Evolutionary conservation across 2,329 filamentous ascomycete genomes (phyloP).

Genomic region (Dactylellina parvicollis): DNA sequence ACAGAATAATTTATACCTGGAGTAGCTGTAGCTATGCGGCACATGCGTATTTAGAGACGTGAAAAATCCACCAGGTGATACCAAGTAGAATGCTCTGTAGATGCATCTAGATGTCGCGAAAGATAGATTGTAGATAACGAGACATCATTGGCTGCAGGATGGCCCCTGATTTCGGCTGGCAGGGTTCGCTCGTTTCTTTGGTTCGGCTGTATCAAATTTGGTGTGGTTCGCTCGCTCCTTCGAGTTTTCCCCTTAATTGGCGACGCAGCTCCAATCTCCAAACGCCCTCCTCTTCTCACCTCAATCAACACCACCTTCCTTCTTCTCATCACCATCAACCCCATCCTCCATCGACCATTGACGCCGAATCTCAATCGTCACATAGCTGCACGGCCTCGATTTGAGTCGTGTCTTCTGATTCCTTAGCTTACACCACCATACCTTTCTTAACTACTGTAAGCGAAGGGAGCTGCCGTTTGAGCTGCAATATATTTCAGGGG

Average conservation of each 20-base stretch:
- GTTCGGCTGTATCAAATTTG: slow-evolving; percentile 42
- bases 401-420: slow-evolving; percentile 54
- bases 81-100: not conserved
- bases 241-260: slow-evolving; percentile 53
- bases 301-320: slow-evolving; percentile 53
- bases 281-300: slow-evolving; percentile 50
- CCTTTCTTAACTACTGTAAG: slow-evolving; percentile 50
- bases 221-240: slow-evolving; percentile 35
- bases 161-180: slow-evolving; percentile 52
- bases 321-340: slow-evolving; percentile 50
- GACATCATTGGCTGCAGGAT: slow-evolving; percentile 35
- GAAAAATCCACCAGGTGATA: not conserved
- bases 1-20: not conserved
- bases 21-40: not conserved
- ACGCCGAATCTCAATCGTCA: slow-evolving; percentile 23
- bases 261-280: slow-evolving; percentile 52
- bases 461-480: slow-evolving; percentile 24
- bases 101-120: no score
- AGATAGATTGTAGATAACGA: not conserved
- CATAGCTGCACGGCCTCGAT: slow-evolving; percentile 23
- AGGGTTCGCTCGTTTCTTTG: slow-evolving; percentile 37
- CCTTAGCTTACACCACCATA: slow-evolving; percentile 16
- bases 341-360: slow-evolving; percentile 37
- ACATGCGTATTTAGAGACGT: not conserved
- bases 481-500: slow-evolving; percentile 51